Conservation (phyloP, 331 rosid genomes). For the Phaseolus coccineus region DNA sequence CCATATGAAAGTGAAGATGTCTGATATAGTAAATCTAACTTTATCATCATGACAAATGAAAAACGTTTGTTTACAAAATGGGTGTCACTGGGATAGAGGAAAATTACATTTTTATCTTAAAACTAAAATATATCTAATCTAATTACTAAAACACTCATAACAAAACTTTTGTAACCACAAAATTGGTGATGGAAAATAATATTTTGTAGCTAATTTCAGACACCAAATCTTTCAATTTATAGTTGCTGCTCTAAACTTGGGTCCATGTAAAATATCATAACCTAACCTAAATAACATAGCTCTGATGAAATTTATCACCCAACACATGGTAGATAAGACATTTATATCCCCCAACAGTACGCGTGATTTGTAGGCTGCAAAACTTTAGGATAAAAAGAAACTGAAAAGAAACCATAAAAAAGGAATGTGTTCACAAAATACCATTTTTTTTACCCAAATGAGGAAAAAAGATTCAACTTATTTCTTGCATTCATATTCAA, state of each 20-base stretch:
- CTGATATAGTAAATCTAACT: conserved; percentile 42
- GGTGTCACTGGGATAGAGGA: not conserved
- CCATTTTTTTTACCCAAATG: not conserved
- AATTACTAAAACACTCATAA: no score
- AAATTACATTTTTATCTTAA: no score
- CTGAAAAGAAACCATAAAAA: conserved; percentile 1
- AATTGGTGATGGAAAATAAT: not conserved
- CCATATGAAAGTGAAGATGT: conserved; percentile 49
- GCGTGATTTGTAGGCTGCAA: not conserved
- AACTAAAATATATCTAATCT: no score
- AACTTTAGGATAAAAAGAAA: not conserved
- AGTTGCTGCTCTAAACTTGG: not conserved
- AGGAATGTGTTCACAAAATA: not conserved
- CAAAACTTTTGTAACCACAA: not conserved
- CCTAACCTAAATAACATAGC: not conserved
- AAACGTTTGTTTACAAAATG: not conserved
- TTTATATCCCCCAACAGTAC: not conserved
- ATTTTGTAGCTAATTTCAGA: not conserved
- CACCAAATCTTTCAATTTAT: not conserved
- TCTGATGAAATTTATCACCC: not conserved
- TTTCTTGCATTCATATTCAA: not conserved
- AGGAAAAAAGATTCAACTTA: not conserved
- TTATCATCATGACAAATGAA: conserved; percentile 42
- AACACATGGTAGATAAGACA: not conserved
- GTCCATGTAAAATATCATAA: not conserved